Conservation (phyloP, 768 basidiomycete genomes). For the Russula dissimulans region DNA sequence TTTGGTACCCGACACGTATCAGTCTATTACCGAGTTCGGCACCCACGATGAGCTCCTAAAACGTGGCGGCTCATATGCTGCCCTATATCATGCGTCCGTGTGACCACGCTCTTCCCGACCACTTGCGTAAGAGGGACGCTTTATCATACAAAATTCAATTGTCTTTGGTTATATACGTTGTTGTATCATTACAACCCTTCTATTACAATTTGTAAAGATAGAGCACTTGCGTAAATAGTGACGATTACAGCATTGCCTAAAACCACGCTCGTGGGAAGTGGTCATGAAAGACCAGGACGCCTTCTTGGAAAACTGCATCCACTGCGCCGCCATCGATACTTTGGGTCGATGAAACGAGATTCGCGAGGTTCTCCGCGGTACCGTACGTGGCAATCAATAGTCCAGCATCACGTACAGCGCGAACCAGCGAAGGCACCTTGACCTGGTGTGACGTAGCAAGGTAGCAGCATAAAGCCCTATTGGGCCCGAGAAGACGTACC, state of each 20-base stretch:
- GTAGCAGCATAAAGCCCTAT: slow-evolving; percentile 2
- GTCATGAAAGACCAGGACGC: slow-evolving; percentile 60
- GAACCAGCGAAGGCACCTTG: slow-evolving; percentile 82
- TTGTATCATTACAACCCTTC: slow-evolving; percentile 17
- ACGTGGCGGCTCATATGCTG: slow-evolving; percentile 21
- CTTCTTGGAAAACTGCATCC: slow-evolving; percentile 61
- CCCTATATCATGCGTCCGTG: slow-evolving; percentile 20
- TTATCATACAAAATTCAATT: neutral
- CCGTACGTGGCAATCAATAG: slow-evolving; percentile 82
- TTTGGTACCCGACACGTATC: neutral
- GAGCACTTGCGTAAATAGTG: slow-evolving; percentile 11
- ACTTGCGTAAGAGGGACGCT: slow-evolving; percentile 5
- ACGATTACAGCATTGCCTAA: slow-evolving; percentile 13
- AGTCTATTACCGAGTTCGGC: slow-evolving; percentile 25
- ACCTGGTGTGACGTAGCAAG: slow-evolving; percentile 37
- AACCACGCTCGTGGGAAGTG: slow-evolving; percentile 53
- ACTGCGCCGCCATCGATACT: slow-evolving; percentile 41
- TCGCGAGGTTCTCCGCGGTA: slow-evolving; percentile 34
- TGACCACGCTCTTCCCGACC: slow-evolving; percentile 6
- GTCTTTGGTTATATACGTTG: neutral
- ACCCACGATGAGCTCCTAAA: slow-evolving; percentile 23
- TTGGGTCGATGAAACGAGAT: slow-evolving; percentile 28
- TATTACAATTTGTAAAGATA: slow-evolving; percentile 15
- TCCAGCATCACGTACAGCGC: slow-evolving; percentile 82
- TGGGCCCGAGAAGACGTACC: slow-evolving; percentile 39